Evolutionary conservation across 75 land plant species (phyloP).

Genomic region (Azolla pinnata): DNA sequence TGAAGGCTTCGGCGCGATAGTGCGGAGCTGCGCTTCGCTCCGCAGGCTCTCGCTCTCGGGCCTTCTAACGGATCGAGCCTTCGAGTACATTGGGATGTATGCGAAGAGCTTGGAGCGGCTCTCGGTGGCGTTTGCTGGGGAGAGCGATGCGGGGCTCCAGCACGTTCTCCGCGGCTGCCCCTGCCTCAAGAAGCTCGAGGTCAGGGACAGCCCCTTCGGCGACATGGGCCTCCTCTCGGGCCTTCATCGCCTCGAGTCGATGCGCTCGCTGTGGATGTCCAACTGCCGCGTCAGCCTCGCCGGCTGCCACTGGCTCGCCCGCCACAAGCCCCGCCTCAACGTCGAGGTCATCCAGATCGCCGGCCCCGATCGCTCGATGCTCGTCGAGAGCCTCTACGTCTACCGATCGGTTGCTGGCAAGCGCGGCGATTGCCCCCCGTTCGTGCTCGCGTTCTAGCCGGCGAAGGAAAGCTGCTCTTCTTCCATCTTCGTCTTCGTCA

Average conservation of each 20-base stretch:
- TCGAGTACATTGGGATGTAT: slow-evolving; percentile 65
- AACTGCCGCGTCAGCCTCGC: slow-evolving; percentile 40
- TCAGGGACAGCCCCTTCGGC: slow-evolving; percentile 88
- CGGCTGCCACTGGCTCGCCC: slow-evolving; percentile 60
- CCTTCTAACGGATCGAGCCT: slow-evolving; percentile 69
- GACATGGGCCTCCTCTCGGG: slow-evolving; percentile 67
- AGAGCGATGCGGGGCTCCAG: slow-evolving; percentile 54
- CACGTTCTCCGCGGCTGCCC: slow-evolving; percentile 71
- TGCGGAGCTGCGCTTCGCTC: slow-evolving; percentile 61
- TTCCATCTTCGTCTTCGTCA: no score
- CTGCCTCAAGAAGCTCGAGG: slow-evolving; percentile 80
- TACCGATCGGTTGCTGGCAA: slow-evolving; percentile 76
- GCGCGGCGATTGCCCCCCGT: slow-evolving; percentile 60
- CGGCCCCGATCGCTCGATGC: slow-evolving; percentile 13
- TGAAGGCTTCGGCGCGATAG: slow-evolving; percentile 93
- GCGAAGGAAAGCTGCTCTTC: no score
- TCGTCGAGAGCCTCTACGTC: slow-evolving; percentile 77
- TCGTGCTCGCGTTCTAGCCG: slow-evolving; percentile 52
- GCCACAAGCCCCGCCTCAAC: slow-evolving; percentile 46
- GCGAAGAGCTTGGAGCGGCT: slow-evolving; percentile 65
- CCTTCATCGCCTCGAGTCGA: slow-evolving; percentile 60
- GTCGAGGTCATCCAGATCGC: slow-evolving; percentile 56
- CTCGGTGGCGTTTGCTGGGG: slow-evolving; percentile 91
- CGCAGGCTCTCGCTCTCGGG: slow-evolving; percentile 81
- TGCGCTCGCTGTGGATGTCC: slow-evolving; percentile 96